Evolutionary conservation across 345 rosid species (phyloP).

Genomic region (Luvunga scandens): DNA sequence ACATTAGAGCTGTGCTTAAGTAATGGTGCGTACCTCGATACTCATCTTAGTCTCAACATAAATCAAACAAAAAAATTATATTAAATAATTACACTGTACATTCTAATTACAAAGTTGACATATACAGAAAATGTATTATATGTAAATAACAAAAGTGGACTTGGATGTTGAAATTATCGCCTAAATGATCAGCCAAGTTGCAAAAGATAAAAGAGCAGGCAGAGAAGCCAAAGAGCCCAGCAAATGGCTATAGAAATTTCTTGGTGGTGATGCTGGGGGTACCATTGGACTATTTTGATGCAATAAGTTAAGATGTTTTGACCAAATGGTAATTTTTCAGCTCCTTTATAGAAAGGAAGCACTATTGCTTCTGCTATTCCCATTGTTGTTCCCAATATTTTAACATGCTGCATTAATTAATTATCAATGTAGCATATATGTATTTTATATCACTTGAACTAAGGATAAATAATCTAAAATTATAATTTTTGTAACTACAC

Average conservation of each 20-base stretch:
- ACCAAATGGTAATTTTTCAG: conserved; percentile 19
- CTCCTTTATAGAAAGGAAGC: conserved; percentile 54
- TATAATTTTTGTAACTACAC: no score
- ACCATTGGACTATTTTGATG: not conserved
- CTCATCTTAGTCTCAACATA: conserved; percentile 24
- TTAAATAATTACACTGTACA: not conserved
- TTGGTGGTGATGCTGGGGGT: not conserved
- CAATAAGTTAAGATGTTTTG: conserved; percentile 35
- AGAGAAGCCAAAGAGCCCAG: conserved; percentile 30
- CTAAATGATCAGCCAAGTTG: conserved; percentile 47
- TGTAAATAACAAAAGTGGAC: not conserved
- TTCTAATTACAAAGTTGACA: not conserved
- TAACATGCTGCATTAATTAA: not conserved
- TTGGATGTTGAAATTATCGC: conserved; percentile 14
- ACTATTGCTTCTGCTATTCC: conserved; percentile 59
- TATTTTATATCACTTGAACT: no score
- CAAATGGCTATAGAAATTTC: not conserved
- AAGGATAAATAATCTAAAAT: no score
- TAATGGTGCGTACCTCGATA: conserved; percentile 36
- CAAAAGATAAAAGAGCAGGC: conserved; percentile 24
- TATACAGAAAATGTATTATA: not conserved
- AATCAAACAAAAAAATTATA: not conserved
- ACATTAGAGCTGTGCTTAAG: conserved; percentile 48
- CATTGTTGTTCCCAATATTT: conserved; percentile 46
- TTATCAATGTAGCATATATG: no score